Conservation (phyloP, 345 rosid genomes). For the Firmiana major region DNA sequence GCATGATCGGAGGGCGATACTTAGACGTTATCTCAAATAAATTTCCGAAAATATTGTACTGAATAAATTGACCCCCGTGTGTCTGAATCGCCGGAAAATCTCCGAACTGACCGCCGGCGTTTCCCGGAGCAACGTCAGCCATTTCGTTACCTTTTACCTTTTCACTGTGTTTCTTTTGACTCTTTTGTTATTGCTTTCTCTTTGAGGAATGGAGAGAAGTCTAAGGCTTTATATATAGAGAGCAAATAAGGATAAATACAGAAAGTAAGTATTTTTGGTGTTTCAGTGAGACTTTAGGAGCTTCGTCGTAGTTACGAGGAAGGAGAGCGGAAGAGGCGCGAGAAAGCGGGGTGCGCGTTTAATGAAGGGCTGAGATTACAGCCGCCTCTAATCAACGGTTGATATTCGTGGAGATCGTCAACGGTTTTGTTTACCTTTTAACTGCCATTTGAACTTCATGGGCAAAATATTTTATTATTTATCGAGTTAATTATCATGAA, state of each 20-base stretch:
- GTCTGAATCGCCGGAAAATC: conserved; percentile 74
- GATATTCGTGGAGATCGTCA: neutral
- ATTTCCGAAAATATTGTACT: conserved; percentile 80
- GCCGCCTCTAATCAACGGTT: conserved; percentile 57
- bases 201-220: neutral
- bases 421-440: neutral
- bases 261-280: neutral
- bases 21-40: conserved; percentile 75
- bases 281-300: no score
- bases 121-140: conserved; percentile 32
- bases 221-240: neutral
- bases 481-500: no score
- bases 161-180: neutral
- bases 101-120: conserved; percentile 40
- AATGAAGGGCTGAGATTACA: conserved; percentile 34
- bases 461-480: no score
- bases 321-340: conserved; percentile 44
- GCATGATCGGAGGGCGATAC: conserved; percentile 87
- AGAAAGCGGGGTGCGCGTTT: conserved; percentile 9
- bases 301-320: conserved; percentile 56
- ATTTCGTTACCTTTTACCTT: conserved; percentile 14
- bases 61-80: conserved; percentile 66
- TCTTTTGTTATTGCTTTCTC: conserved; percentile 7
- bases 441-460: no score
- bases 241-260: no score